Base-by-base conservation (phyloP, 1,284 basidiomycete species). In the Fomitiporia mediterranea region DNA sequence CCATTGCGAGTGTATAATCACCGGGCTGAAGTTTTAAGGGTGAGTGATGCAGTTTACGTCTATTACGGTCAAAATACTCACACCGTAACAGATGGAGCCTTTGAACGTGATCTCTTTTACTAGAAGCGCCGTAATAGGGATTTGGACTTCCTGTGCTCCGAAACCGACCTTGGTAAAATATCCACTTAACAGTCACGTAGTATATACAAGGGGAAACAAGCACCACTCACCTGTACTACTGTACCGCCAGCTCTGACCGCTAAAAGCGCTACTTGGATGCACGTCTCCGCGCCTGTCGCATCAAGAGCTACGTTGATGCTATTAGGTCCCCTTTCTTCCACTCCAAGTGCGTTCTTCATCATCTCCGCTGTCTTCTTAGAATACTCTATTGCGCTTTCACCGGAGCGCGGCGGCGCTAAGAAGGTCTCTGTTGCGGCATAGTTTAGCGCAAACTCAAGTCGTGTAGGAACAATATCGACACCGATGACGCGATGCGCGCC, bases 391-490 rank as follows among this genome's bases (percentile, higher is more conserved):
- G 77, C 81, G 37, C 73, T 72, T 71, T 95, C 93, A 51, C 81
- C 83, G 49, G 80, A 73, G 47, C 82, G 70, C 23, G 78, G 71
- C 7, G 82, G 80, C 21, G 94, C 91, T 39, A 82, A 72, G 70
- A 84, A 95, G 11, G 77, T 75, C 59, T 94, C 88, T 1, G 94
- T 91, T 9, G 93, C 94, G 15, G 87, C 92, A 70, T 95, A 97
- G 19, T 67, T 63, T 68, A 86, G 86, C 8, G 96, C 94, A 67
- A 98, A 98, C 42, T 89, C 80, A 48, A 99, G 83, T 46, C 95
- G 88, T 48, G 77, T 9, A 6, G 82, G 75, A 55, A 91, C 82
- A 61, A 98, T 93, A 68, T 99, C 93, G 60, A 95, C 80, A 1
- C 84, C 91, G 58, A 96, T 80, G 59, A 95, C 77, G 52, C 87